Evolutionary conservation across 768 basidiomycete genomes (phyloP).

Genomic region (Multifurca ochricompacta): DNA sequence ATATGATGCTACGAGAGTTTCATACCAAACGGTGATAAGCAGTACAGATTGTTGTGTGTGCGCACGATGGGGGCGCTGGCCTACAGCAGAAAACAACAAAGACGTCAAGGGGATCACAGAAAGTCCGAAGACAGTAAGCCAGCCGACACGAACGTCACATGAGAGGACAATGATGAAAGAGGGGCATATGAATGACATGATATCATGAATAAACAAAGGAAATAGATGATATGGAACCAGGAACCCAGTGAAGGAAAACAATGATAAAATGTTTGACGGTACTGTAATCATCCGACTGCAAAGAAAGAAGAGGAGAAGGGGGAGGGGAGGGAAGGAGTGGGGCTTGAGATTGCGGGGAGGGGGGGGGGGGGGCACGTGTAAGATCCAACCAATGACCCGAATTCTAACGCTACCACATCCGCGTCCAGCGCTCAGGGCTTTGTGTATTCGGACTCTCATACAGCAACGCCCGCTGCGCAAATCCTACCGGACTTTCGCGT

Average conservation of each 20-base stretch:
- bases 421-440: constrained; percentile 46
- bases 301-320: no score
- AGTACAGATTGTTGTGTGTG: constrained; percentile 12
- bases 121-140: neutral
- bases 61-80: neutral
- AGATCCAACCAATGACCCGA: no score
- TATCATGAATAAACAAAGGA: neutral
- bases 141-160: neutral
- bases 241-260: no score
- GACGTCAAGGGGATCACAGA: neutral
- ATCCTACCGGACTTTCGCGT: constrained; percentile 61
- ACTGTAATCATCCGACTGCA: no score
- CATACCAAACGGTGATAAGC: constrained; percentile 2
- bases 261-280: no score
- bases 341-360: no score
- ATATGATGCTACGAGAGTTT: neutral
- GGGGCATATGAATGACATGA: neutral
- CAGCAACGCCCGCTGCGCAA: constrained; percentile 48
- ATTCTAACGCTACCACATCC: constrained; percentile 23
- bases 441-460: constrained; percentile 67
- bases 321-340: no score
- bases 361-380: no score
- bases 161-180: neutral
- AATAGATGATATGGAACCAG: no score
- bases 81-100: neutral